These are phyloP conservation scores for Ulvella scutata DNA, from an alignment of 139 green algal species.

Conservation along the genomic window DNA sequence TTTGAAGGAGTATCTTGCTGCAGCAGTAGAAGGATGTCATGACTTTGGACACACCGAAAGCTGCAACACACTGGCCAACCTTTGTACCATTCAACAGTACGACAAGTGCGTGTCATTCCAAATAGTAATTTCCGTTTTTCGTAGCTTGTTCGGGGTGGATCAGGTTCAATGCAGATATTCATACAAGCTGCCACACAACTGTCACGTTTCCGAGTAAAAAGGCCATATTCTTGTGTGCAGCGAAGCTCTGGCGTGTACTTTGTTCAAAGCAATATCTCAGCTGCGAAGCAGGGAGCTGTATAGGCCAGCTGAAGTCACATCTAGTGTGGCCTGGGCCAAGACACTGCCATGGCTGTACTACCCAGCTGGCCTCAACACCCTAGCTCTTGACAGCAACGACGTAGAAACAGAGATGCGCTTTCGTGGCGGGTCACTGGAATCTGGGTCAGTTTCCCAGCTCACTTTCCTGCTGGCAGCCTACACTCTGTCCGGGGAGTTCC, in stretches of 20 bases:
- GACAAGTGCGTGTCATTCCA: neutral
- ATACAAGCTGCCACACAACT: too few relatives aligned
- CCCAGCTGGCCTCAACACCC: neutral
- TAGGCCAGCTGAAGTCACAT: neutral
- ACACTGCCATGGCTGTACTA: neutral
- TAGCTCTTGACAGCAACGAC: neutral
- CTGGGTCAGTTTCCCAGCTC: neutral
- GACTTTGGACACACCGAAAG: neutral
- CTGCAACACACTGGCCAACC: neutral
- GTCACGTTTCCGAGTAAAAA: too few relatives aligned
- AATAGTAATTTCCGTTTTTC: too few relatives aligned
- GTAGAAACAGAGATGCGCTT: conserved; percentile 1
- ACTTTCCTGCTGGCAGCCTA: neutral
- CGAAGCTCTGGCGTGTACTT: neutral
- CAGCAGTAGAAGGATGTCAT: neutral
- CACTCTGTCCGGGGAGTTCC: neutral
- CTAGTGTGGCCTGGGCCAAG: neutral
- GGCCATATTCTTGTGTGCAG: too few relatives aligned
- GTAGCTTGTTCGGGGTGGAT: too few relatives aligned
- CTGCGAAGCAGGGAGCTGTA: neutral
- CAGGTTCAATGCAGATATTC: too few relatives aligned
- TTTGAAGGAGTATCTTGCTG: neutral
- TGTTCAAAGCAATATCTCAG: neutral
- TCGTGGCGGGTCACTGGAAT: neutral
- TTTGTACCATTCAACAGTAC: neutral